These are phyloP conservation scores for Wakefieldia striispora DNA, from an alignment of 768 basidiomycete species.

Conservation along the genomic window DNA sequence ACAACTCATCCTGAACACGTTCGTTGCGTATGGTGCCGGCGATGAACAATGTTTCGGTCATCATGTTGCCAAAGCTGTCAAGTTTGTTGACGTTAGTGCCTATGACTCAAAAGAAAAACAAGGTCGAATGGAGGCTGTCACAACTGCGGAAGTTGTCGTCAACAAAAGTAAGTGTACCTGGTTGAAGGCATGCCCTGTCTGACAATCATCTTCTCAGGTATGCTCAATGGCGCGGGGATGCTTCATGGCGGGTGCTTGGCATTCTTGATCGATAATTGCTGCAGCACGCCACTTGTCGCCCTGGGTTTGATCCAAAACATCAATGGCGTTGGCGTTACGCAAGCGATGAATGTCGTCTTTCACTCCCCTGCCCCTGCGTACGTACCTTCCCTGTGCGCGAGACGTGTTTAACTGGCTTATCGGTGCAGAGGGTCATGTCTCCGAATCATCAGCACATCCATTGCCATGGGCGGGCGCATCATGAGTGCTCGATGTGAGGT, in stretches of 20 bases:
- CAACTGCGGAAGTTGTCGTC: slow-evolving; percentile 60
- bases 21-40: slow-evolving; percentile 70
- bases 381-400: slow-evolving; percentile 25
- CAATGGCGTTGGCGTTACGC: slow-evolving; percentile 75
- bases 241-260: slow-evolving; percentile 74
- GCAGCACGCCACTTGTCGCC: slow-evolving; percentile 64
- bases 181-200: background rate
- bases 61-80: slow-evolving; percentile 56
- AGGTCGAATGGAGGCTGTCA: slow-evolving; percentile 57
- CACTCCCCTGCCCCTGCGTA: slow-evolving; percentile 66
- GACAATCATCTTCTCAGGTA: slow-evolving; percentile 39
- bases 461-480: slow-evolving; percentile 64
- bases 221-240: slow-evolving; percentile 76
- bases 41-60: slow-evolving; percentile 60
- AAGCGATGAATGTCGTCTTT: slow-evolving; percentile 66
- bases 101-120: slow-evolving; percentile 45
- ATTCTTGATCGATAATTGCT: slow-evolving; percentile 74
- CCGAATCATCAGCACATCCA: slow-evolving; percentile 59
- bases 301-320: slow-evolving; percentile 56
- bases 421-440: slow-evolving; percentile 54
- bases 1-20: slow-evolving; percentile 65
- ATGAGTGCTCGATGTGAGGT: slow-evolving; percentile 76
- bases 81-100: slow-evolving; percentile 58
- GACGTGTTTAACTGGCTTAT: slow-evolving; percentile 6
- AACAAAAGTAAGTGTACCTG: slow-evolving; percentile 48